Evolutionary conservation across 495 filamentous ascomycete species (phyloP), one percentile per base, ranked within the genome.

Genomic region (Penicillium pulvis): DNA sequence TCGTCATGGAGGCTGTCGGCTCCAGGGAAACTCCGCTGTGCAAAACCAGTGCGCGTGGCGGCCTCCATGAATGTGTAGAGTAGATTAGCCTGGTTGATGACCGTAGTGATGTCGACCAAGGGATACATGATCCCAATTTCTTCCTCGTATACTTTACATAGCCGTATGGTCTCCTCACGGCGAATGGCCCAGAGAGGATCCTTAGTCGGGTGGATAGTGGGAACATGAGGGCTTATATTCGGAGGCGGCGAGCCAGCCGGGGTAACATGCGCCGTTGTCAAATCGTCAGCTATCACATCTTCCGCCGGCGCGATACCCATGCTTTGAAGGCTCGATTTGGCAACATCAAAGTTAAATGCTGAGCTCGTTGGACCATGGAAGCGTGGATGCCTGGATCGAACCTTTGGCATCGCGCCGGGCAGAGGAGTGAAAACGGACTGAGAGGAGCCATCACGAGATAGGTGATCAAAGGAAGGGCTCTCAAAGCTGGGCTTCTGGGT

Each of bases 51-150:
- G 35, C 82, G 71, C 17, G 74, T 70, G 28, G 85, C 87, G 33
- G 86, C 83, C 57, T 90, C 87, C 71, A 90, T 87, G 69, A 90
- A 94, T 2, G 75, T 75, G 65, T 87, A 87, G 3, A 96, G 72
- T 47, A 79, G 76, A 33, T 81, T 83, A 12, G 86, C 85, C 67
- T 93, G 85, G 9, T 71, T 75, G 26, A 87, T 83, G 6, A 92
- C 72, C 17, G 77, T 76, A 23, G 88, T 82, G 36, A 94, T 89
- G 56, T 89, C 79, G 20, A 94, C 71, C 12, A 96, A 79, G 1
- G 91, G 91, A 70, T 93, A 93, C 90, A 93, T 93, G 53, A 91
- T 80, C 10, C 89, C 89, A 51, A 93, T 85, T 68, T 94, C 91
- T 68, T 96, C 90, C 53, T 92, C 87, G 62, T 90, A 90, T 7